phyloP scores from a whole-genome alignment of 1,284 basidiomycete genomes.

The Trichosporon coremiiforme region DNA sequence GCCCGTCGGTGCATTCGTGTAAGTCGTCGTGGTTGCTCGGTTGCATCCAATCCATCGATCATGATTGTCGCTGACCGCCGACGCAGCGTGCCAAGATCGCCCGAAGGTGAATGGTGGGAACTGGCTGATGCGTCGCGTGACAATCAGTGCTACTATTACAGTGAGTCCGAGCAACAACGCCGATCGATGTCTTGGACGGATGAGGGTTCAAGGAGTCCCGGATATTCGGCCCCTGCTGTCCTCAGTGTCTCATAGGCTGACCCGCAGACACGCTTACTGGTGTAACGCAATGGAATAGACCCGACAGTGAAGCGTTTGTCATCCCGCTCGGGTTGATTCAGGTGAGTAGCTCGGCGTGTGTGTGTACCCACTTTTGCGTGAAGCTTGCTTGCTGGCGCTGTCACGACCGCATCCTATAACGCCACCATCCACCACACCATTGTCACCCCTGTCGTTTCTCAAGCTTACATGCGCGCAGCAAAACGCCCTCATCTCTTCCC shows the following conservation, averaged over 20 bases:
- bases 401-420: background rate
- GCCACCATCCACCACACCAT: background rate
- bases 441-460: conserved; percentile 1
- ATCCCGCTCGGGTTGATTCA: conserved; percentile 88
- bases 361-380: background rate
- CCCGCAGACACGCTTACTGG: conserved; percentile 68
- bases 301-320: conserved; percentile 69
- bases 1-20: conserved; percentile 86
- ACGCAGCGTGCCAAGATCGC: conserved; percentile 72
- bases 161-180: conserved; percentile 49
- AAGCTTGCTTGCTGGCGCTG: background rate
- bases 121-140: conserved; percentile 75
- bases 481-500: conserved; percentile 10
- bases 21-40: conserved; percentile 47
- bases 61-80: conserved; percentile 17
- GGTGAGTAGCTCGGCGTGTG: conserved; percentile 34
- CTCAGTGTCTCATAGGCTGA: conserved; percentile 5
- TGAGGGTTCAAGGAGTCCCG: conserved; percentile 5
- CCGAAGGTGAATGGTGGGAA: conserved; percentile 94
- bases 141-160: conserved; percentile 86
- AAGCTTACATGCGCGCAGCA: conserved; percentile 16
- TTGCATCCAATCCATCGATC: conserved; percentile 5
- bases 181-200: background rate
- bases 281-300: conserved; percentile 86
- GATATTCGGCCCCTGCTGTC: background rate